Percentiles rank a stretch among this genome's conserved stretches.
phyloP scores from a whole-genome alignment of 345 rosid species.

The Euclidium syriacum region DNA sequence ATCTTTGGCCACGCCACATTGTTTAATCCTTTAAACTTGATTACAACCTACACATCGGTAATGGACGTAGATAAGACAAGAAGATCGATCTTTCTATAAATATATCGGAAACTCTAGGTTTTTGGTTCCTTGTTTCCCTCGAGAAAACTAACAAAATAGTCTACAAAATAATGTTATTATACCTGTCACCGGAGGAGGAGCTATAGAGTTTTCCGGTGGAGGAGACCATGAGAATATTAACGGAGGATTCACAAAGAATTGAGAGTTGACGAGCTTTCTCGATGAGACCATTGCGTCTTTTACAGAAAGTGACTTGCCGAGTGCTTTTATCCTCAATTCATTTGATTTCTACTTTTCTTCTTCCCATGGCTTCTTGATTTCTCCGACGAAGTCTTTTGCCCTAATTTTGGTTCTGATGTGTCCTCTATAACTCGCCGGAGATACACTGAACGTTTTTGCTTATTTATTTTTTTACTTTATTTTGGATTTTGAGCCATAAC shows the following conservation, averaged over 20 bases:
- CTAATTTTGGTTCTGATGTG: slow-evolving; percentile 7
- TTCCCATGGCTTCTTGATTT: slow-evolving; percentile 34
- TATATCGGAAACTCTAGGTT: background rate
- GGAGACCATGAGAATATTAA: slow-evolving; percentile 52
- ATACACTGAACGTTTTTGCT: too few relatives aligned
- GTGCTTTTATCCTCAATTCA: slow-evolving; percentile 59
- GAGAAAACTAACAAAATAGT: background rate
- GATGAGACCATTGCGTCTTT: slow-evolving; percentile 56
- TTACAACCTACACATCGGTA: background rate
- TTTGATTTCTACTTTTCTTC: slow-evolving; percentile 58
- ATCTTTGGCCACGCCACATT: slow-evolving; percentile 2
- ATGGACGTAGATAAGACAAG: background rate
- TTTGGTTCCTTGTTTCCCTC: background rate
- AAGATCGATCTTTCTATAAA: background rate
- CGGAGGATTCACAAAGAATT: slow-evolving; percentile 58
- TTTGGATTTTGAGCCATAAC: background rate
- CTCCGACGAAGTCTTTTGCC: background rate
- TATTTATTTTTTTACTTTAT: background rate
- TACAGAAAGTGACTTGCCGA: slow-evolving; percentile 64
- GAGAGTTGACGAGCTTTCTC: slow-evolving; percentile 75
- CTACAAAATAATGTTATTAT: background rate
- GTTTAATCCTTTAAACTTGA: background rate
- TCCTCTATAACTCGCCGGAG: background rate
- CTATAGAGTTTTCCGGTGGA: slow-evolving; percentile 45
- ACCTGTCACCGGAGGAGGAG: slow-evolving; percentile 51